These are phyloP conservation scores for Aspergillus sp. DNA, from an alignment of 2,329 filamentous ascomycete genomes.

Conservation along the genomic window DNA sequence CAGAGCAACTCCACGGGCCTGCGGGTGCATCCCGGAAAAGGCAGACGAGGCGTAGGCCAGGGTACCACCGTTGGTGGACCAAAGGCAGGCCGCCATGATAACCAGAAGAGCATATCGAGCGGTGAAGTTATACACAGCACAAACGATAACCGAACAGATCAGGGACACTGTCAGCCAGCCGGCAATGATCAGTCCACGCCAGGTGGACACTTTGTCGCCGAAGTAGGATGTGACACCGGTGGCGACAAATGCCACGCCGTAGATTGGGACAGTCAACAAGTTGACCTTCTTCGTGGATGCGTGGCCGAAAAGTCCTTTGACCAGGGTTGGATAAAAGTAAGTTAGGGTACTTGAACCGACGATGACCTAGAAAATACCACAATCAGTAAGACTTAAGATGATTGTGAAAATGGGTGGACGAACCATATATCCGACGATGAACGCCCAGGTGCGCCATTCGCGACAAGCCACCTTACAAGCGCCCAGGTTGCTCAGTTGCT, in stretches of 20 bases:
- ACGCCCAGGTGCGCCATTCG: constrained; percentile 11
- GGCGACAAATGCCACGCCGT: constrained; percentile 50
- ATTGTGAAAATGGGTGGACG: neutral
- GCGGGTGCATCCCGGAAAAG: constrained; percentile 49
- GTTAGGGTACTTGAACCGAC: constrained; percentile 35
- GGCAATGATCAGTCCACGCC: constrained; percentile 50
- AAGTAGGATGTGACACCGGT: constrained; percentile 37
- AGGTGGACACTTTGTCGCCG: constrained; percentile 45
- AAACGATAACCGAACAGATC: constrained; percentile 38
- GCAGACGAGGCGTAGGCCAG: constrained; percentile 54
- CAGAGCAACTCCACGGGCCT: constrained; percentile 52
- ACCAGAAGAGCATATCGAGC: constrained; percentile 56
- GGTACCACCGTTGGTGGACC: constrained; percentile 52
- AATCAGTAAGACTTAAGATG: neutral
- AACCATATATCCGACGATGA: constrained; percentile 42
- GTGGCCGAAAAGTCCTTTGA: constrained; percentile 23
- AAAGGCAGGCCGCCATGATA: constrained; percentile 55
- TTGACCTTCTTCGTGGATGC: constrained; percentile 22
- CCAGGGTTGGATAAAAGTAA: constrained; percentile 31
- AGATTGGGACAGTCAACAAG: constrained; percentile 48
- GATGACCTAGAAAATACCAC: constrained; percentile 14
- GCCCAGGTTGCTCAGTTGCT: constrained; percentile 12
- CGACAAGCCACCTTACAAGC: neutral
- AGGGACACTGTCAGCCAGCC: constrained; percentile 46
- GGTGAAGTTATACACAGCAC: constrained; percentile 49